Conservation (phyloP, 306 rosid species). For the Sicyos baderoa region DNA sequence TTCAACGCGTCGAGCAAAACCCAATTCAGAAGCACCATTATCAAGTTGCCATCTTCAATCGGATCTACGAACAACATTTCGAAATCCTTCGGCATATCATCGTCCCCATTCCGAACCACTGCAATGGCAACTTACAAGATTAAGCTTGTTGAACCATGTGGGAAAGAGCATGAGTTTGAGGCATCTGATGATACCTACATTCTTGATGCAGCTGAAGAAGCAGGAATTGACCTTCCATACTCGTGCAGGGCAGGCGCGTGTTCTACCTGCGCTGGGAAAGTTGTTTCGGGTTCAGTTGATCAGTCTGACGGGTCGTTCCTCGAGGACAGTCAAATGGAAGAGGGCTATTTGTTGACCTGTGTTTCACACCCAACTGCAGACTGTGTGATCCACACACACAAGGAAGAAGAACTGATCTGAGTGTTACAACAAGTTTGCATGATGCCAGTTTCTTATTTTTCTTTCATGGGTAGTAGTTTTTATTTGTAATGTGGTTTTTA, state of each 20-base stretch:
- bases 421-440: background rate
- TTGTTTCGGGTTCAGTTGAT: conserved; percentile 50
- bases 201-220: conserved; percentile 68
- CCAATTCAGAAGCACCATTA: conserved; percentile 22
- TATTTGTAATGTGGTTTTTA: background rate
- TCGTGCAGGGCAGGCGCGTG: conserved; percentile 90
- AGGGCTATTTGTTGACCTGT: conserved; percentile 55
- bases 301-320: conserved; percentile 77
- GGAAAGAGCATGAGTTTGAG: conserved; percentile 53
- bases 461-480: background rate
- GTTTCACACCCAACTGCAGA: conserved; percentile 66
- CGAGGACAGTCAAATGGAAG: conserved; percentile 50
- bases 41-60: conserved; percentile 40
- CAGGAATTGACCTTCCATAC: conserved; percentile 71
- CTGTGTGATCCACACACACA: conserved; percentile 67
- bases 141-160: conserved; percentile 55
- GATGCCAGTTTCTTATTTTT: background rate
- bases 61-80: conserved; percentile 42
- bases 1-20: conserved; percentile 24
- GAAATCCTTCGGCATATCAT: conserved; percentile 45
- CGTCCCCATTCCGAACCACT: conserved; percentile 37
- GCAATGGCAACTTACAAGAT: conserved; percentile 66
- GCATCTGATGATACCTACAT: conserved; percentile 65
- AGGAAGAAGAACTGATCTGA: conserved; percentile 65
- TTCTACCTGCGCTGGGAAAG: conserved; percentile 70